A percentile compares a stretch with the other conserved stretches of the same genome.
Conservation (phyloP, 208 protist species). For the Wallacemonas sp. region DNA sequence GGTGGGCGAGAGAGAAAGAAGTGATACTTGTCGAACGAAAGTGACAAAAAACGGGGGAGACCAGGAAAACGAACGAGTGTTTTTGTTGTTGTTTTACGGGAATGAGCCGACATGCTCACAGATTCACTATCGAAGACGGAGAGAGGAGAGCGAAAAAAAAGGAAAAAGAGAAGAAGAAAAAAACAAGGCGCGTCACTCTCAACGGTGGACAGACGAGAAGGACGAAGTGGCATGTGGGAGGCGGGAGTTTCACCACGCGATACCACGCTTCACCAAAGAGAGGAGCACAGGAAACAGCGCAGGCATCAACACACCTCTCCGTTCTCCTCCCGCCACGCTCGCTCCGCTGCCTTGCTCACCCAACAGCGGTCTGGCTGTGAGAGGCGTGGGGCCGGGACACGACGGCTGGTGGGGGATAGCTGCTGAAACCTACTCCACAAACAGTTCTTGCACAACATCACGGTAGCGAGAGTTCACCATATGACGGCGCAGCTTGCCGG, state of each 20-base stretch:
- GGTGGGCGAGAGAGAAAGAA: too few species aligned
- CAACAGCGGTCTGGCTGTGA: not conserved
- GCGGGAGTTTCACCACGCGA: too few species aligned
- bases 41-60: not conserved
- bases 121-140: not conserved
- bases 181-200: too few species aligned
- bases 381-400: not conserved
- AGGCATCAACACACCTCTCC: too few species aligned
- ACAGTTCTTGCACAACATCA: slow-evolving; percentile 25
- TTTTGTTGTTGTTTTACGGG: not conserved
- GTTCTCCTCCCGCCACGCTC: not conserved
- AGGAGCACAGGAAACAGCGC: too few species aligned
- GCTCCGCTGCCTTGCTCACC: not conserved
- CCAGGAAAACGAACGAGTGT: not conserved
- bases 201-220: too few species aligned
- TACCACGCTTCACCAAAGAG: too few species aligned
- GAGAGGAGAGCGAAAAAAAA: not conserved
- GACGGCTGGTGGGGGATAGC: too few species aligned
- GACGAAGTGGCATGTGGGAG: too few species aligned
- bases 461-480: slow-evolving; percentile 21
- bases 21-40: too few species aligned
- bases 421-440: slow-evolving; percentile 10
- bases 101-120: not conserved
- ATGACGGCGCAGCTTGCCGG: slow-evolving; percentile 25
- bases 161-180: slow-evolving; percentile 13